Conservation (phyloP, 805 yeast genomes). For the Candida hungchunana region DNA sequence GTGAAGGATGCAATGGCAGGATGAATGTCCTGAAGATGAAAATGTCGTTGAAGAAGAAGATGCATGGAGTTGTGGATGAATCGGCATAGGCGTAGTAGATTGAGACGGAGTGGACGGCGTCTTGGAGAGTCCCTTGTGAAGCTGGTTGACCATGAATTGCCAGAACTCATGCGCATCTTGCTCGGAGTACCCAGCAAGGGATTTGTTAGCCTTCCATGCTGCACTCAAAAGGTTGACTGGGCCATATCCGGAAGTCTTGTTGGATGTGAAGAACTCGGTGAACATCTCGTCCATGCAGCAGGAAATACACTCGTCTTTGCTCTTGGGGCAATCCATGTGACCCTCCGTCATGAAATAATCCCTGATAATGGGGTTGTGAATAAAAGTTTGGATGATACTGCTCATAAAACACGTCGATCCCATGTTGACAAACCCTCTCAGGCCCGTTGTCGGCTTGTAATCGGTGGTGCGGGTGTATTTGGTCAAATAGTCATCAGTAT, state of each 20-base stretch:
- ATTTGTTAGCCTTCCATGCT: constrained; percentile 80
- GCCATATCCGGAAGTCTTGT: constrained; percentile 65
- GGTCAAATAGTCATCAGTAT: too few species aligned
- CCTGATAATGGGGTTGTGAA: constrained; percentile 87
- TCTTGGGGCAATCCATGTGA: constrained; percentile 54
- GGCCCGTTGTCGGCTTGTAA: constrained; percentile 63
- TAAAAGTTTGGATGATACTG: constrained; percentile 78
- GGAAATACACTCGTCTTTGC: constrained; percentile 55
- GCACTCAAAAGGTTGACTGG: constrained; percentile 77
- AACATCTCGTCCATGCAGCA: constrained; percentile 83
- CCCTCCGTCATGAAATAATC: constrained; percentile 71
- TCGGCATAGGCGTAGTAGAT: constrained; percentile 26
- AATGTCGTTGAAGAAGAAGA: too few species aligned
- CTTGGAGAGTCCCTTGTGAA: constrained; percentile 58
- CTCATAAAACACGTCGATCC: constrained; percentile 98
- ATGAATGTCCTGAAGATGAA: constrained; percentile 11
- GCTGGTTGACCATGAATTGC: constrained; percentile 83
- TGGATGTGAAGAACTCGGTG: constrained; percentile 65
- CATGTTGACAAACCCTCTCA: constrained; percentile 86
- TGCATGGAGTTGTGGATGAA: too few species aligned
- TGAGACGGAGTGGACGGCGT: too few species aligned
- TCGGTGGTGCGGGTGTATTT: constrained; percentile 31
- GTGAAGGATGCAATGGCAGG: constrained; percentile 80
- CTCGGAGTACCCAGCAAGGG: constrained; percentile 92
- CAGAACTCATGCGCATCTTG: constrained; percentile 99